Conservation (phyloP, 768 basidiomycete genomes). For the Sistotremastrum niveocremeum region DNA sequence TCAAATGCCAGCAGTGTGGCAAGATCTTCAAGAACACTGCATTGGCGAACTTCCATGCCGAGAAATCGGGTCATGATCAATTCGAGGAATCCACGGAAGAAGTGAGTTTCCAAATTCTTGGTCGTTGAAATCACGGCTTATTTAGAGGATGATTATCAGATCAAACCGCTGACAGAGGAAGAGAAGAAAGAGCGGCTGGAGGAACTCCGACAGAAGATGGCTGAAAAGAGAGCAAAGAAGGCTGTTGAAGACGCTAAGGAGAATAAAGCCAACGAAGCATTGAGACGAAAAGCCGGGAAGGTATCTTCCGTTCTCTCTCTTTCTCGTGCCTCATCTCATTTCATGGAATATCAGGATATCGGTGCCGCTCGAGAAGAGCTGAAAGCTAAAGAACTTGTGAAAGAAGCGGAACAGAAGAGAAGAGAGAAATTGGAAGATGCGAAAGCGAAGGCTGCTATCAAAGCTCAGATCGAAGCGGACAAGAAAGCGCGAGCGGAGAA, state of each 20-base stretch:
- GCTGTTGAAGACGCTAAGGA: conserved; percentile 63
- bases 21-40: conserved; percentile 82
- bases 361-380: conserved; percentile 61
- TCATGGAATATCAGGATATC: conserved; percentile 38
- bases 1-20: conserved; percentile 72
- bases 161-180: conserved; percentile 91
- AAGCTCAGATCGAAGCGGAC: conserved; percentile 91
- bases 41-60: conserved; percentile 84
- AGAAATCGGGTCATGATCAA: conserved; percentile 89
- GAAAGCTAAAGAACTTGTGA: conserved; percentile 62
- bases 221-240: conserved; percentile 63
- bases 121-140: neutral
- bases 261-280: conserved; percentile 55
- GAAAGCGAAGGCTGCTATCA: conserved; percentile 73
- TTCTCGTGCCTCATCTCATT: neutral
- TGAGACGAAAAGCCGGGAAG: conserved; percentile 79
- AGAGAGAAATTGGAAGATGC: conserved; percentile 85
- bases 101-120: conserved; percentile 26
- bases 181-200: conserved; percentile 73
- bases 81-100: conserved; percentile 96
- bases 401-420: conserved; percentile 73
- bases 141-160: conserved; percentile 26
- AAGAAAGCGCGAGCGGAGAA: conserved; percentile 83
- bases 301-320: conserved; percentile 20
- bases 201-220: conserved; percentile 70